Evolutionary conservation across 208 protist species (phyloP).

Genomic region (Eutreptiella sp.): DNA sequence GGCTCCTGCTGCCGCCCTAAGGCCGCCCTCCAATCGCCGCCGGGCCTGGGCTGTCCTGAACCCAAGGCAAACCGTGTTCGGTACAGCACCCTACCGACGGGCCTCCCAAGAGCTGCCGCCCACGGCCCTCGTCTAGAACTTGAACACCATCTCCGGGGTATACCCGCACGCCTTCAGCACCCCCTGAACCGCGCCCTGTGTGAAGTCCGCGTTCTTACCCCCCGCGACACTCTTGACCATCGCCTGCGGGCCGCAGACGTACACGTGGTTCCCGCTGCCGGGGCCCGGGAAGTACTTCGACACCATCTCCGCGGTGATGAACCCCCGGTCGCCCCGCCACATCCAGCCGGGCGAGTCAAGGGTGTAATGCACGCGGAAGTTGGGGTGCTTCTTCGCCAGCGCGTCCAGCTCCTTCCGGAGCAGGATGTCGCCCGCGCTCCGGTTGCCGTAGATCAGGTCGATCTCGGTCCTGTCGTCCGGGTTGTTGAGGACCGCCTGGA

Average conservation of each 20-base stretch:
- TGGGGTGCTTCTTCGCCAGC: slow-evolving; percentile 4
- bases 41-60: too few relatives aligned
- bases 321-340: slow-evolving; percentile 68
- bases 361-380: slow-evolving; percentile 39
- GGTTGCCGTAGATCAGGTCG: slow-evolving; percentile 12
- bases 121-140: too few relatives aligned
- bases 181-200: slow-evolving; percentile 36
- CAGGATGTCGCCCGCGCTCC: neutral
- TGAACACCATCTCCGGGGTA: slow-evolving; percentile 65
- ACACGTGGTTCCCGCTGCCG: slow-evolving; percentile 54
- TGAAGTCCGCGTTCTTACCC: slow-evolving; percentile 31
- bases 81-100: too few relatives aligned
- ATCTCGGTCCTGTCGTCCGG: slow-evolving; percentile 26
- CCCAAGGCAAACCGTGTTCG: too few relatives aligned
- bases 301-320: slow-evolving; percentile 60
- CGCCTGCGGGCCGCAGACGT: slow-evolving; percentile 72
- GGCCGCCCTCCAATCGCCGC: too few relatives aligned
- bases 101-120: too few relatives aligned
- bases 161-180: slow-evolving; percentile 69
- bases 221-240: slow-evolving; percentile 72
- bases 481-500: slow-evolving; percentile 10
- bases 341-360: slow-evolving; percentile 15
- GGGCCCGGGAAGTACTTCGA: slow-evolving; percentile 64
- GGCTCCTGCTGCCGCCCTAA: too few relatives aligned
- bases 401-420: slow-evolving; percentile 4